Conservation (phyloP, 116 monocot genomes). For the Cymodocea nodosa region DNA sequence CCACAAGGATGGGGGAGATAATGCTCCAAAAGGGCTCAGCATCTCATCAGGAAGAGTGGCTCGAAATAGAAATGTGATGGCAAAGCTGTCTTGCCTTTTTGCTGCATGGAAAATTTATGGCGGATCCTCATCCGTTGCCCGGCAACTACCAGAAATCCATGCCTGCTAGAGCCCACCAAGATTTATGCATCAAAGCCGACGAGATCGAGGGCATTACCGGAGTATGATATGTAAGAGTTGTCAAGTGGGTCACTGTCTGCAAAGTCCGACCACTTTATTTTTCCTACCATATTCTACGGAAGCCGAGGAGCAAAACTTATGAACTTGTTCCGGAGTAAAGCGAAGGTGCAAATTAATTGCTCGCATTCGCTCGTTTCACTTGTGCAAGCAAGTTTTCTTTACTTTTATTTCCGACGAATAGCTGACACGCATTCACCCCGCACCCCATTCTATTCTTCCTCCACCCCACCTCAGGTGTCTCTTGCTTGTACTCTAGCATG, state of each 20-base stretch:
- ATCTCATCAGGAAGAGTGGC: slow-evolving; percentile 11
- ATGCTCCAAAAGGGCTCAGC: slow-evolving; percentile 9
- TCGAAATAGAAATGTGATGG: slow-evolving; percentile 12
- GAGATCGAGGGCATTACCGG: too few species aligned
- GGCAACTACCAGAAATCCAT: slow-evolving; percentile 30
- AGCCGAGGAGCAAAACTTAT: background rate
- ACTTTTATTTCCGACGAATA: too few species aligned
- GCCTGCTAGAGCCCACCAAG: slow-evolving; percentile 27
- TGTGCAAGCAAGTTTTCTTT: too few species aligned
- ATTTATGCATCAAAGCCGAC: background rate
- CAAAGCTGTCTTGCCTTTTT: slow-evolving; percentile 50
- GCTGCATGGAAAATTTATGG: slow-evolving; percentile 32
- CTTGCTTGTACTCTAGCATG: too few species aligned
- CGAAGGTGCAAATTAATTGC: too few species aligned
- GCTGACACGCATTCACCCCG: too few species aligned
- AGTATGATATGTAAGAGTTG: background rate
- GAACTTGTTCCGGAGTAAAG: background rate
- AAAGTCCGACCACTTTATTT: background rate
- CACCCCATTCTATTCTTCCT: too few species aligned
- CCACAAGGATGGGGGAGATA: slow-evolving; percentile 7
- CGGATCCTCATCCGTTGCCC: slow-evolving; percentile 16
- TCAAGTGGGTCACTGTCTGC: background rate
- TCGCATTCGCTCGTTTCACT: too few species aligned
- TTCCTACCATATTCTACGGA: background rate
- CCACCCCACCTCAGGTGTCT: too few species aligned